A percentile compares a stretch with the other conserved stretches of the same genome.
phyloP scores from a whole-genome alignment of 306 rosid species.

The Aeschynomene evenia region DNA sequence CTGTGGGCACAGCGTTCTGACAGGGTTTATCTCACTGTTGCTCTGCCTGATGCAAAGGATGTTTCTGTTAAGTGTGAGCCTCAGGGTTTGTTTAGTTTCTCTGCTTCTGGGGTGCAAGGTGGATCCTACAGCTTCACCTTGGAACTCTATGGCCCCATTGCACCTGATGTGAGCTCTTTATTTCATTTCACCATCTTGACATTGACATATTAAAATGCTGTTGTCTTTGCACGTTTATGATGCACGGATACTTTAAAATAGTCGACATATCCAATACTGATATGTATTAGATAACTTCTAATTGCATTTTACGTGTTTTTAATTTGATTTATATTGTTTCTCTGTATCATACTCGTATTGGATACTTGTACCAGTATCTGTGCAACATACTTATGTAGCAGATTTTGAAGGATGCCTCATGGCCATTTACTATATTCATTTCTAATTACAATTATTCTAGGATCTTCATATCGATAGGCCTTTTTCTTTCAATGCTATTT shows the following conservation, averaged over 20 bases:
- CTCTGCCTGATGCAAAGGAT: conserved; percentile 86
- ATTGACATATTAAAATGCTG: not conserved
- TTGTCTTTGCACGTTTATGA: not conserved
- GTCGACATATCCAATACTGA: too few relatives aligned
- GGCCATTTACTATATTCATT: not conserved
- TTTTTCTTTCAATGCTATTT: not conserved
- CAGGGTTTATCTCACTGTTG: conserved; percentile 75
- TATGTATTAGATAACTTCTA: too few relatives aligned
- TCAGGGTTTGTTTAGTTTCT: conserved; percentile 71
- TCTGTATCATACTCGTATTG: too few relatives aligned
- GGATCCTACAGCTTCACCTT: conserved; percentile 63
- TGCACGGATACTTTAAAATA: too few relatives aligned
- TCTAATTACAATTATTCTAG: not conserved
- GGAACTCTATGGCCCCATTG: conserved; percentile 62
- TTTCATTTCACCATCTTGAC: not conserved
- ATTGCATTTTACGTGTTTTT: too few relatives aligned
- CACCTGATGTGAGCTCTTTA: conserved; percentile 53
- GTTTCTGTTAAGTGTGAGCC: conserved; percentile 73
- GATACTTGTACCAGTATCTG: too few relatives aligned
- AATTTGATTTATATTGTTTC: too few relatives aligned
- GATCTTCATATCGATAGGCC: not conserved
- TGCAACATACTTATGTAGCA: not conserved
- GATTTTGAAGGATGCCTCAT: not conserved
- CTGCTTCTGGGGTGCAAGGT: conserved; percentile 66
- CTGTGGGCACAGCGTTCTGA: conserved; percentile 95